Percentiles rank a stretch among this genome's conserved stretches.
Evolutionary conservation across 441 rosid species (phyloP).

Genomic region (Manihot esculenta): DNA sequence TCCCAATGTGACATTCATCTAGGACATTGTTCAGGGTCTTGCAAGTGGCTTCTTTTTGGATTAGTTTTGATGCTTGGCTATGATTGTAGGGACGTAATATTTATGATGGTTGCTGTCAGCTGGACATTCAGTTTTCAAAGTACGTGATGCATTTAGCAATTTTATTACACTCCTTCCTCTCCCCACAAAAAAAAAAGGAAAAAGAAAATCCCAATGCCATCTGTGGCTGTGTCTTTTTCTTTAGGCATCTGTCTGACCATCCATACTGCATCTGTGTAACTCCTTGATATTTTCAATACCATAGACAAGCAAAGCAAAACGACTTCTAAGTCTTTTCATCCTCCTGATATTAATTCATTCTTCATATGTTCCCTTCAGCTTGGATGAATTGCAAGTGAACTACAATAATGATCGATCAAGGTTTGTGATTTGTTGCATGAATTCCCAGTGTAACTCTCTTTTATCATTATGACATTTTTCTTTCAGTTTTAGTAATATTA

Average conservation of each 20-base stretch:
- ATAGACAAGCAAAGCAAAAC: not conserved
- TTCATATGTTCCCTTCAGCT: constrained; percentile 50
- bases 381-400: constrained; percentile 98
- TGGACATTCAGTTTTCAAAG: constrained; percentile 98
- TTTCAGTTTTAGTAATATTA: constrained; percentile 16
- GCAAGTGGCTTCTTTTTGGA: constrained; percentile 20
- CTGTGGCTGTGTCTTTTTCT: constrained; percentile 12
- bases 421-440: constrained; percentile 35
- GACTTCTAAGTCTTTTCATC: not conserved
- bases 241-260: not conserved
- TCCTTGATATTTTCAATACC: constrained; percentile 5
- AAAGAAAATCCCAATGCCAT: constrained; percentile 1
- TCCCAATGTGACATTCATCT: constrained; percentile 3
- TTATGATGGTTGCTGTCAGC: constrained; percentile 97
- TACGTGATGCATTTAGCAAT: constrained; percentile 32
- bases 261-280: not conserved
- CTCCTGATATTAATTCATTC: constrained; percentile 19
- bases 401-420: constrained; percentile 97
- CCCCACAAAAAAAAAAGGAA: too few species aligned
- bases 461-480: not conserved
- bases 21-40: not conserved
- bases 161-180: not conserved
- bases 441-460: constrained; percentile 8
- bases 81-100: constrained; percentile 85
- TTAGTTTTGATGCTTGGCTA: constrained; percentile 10